A percentile compares a stretch with the other conserved stretches of the same genome.
phyloP scores from a whole-genome alignment of 176 grass and related monocot species.

The Paspalum notatum region DNA sequence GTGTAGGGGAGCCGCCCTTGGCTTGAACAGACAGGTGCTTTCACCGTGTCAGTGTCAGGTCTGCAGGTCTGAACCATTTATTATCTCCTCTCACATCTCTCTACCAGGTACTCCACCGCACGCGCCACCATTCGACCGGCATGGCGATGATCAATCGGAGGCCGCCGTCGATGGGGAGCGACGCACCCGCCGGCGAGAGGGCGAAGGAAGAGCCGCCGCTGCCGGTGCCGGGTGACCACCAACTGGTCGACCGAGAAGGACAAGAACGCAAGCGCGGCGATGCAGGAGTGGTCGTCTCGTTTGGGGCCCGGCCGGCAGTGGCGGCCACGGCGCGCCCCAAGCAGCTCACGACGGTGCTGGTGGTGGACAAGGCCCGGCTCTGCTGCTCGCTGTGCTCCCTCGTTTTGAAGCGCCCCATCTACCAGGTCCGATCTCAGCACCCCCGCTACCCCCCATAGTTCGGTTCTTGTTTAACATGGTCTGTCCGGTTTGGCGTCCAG shows the following conservation, averaged over 20 bases:
- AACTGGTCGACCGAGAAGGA: neutral
- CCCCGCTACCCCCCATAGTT: neutral
- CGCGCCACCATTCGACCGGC: neutral
- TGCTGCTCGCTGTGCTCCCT: conserved; percentile 28
- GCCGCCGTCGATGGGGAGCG: neutral
- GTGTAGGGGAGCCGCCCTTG: neutral
- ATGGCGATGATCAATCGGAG: neutral
- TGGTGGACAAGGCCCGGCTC: conserved; percentile 9
- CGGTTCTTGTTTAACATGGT: neutral
- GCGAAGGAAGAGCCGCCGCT: neutral
- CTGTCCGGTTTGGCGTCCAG: neutral
- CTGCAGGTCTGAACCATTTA: neutral
- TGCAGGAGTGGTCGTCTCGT: neutral
- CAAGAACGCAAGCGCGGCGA: neutral
- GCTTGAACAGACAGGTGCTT: neutral
- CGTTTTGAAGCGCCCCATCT: conserved; percentile 9
- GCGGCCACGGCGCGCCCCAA: neutral
- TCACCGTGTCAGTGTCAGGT: neutral
- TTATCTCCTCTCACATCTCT: neutral
- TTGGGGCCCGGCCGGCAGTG: neutral
- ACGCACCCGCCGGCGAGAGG: neutral
- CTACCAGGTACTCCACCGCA: too few species aligned
- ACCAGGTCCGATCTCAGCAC: conserved; percentile 2
- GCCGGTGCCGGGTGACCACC: neutral
- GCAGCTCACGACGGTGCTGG: conserved; percentile 10